Conservation (phyloP, 2,329 filamentous ascomycete species). For the Anisogramma anomala region DNA sequence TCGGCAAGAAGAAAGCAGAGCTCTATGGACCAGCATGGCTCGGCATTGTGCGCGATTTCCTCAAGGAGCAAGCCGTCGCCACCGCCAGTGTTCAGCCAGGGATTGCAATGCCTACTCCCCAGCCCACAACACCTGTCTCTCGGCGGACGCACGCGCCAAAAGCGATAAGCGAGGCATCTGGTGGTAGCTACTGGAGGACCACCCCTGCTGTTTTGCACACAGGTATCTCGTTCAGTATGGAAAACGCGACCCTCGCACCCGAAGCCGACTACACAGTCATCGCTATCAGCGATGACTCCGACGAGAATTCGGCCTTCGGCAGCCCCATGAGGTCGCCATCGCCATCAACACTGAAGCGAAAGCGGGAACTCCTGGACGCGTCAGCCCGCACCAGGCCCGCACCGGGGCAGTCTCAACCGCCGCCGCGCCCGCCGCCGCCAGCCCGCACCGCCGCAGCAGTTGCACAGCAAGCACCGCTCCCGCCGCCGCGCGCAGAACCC, state of each 20-base stretch:
- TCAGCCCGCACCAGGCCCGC: not conserved
- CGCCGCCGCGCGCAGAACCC: not conserved
- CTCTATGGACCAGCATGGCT: slow-evolving; percentile 8
- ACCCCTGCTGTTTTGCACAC: not conserved
- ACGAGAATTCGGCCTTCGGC: slow-evolving; percentile 3
- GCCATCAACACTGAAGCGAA: slow-evolving; percentile 8
- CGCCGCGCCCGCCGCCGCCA: not conserved
- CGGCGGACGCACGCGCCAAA: not conserved
- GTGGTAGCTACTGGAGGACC: not conserved
- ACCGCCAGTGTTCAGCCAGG: not conserved
- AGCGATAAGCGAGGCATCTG: not conserved
- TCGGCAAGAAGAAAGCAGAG: slow-evolving; percentile 1
- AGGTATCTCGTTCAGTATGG: slow-evolving; percentile 1
- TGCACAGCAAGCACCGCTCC: not conserved
- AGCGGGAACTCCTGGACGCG: slow-evolving; percentile 1
- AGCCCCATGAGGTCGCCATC: not conserved
- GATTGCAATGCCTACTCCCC: not conserved
- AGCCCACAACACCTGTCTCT: not conserved
- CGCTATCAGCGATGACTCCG: not conserved
- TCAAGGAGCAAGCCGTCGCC: not conserved
- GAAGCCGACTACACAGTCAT: not conserved
- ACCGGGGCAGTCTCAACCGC: no score
- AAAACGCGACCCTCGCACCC: not conserved
- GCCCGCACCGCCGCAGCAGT: not conserved
- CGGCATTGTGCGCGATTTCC: not conserved